Conservation (phyloP, 805 yeast species). For the Wickerhamiella kurtzmanii region DNA sequence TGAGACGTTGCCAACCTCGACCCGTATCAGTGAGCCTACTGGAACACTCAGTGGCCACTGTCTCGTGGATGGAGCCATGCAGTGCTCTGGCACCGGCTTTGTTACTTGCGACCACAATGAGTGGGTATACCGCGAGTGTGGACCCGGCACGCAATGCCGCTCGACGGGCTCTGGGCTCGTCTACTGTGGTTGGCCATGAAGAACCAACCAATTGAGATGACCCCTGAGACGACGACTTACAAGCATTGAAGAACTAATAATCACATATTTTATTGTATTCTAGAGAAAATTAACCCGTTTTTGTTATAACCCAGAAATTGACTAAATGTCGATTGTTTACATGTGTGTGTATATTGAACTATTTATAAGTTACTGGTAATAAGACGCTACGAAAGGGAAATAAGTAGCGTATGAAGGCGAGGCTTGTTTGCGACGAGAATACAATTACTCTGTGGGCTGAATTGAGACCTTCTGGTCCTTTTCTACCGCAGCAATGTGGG, state of each 20-base stretch:
- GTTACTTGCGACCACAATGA: conserved; percentile 20
- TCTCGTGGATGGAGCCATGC: conserved; percentile 18
- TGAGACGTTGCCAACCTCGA: neutral
- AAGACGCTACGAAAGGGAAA: too few relatives aligned
- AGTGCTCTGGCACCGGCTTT: conserved; percentile 20
- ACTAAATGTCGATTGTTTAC: too few relatives aligned
- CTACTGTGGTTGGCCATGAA: conserved; percentile 21
- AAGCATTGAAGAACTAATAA: neutral
- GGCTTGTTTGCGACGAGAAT: neutral
- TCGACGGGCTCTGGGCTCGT: conserved; percentile 12
- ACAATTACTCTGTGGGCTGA: conserved; percentile 7
- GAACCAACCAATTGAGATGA: neutral
- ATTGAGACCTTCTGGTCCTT: conserved; percentile 22
- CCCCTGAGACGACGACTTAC: neutral
- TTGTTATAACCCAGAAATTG: too few relatives aligned
- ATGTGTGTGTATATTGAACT: too few relatives aligned
- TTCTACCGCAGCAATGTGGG: conserved; percentile 23
- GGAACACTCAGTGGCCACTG: conserved; percentile 17
- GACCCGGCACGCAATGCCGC: conserved; percentile 22
- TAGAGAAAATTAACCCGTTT: too few relatives aligned
- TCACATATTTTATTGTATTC: too few relatives aligned
- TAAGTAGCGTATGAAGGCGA: too few relatives aligned
- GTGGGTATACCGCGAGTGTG: conserved; percentile 24
- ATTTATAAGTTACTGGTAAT: too few relatives aligned
- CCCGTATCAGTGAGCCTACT: neutral